Conservation (phyloP, 768 basidiomycete genomes). For the Kwoniella bestiolae region DNA sequence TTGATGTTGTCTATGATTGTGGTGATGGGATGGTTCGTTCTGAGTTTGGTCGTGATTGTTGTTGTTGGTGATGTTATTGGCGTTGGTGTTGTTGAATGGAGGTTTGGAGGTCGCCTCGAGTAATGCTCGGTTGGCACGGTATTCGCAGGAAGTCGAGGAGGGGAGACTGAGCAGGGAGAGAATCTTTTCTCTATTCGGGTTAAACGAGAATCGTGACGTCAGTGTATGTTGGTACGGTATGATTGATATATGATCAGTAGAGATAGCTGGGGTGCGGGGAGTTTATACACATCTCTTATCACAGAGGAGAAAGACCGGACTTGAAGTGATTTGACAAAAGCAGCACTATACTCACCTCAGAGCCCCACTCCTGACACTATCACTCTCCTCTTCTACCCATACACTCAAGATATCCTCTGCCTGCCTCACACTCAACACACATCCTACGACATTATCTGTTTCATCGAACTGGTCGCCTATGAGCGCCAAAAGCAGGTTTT, state of each 20-base stretch:
- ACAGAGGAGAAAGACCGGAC: too few relatives aligned
- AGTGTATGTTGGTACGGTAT: too few relatives aligned
- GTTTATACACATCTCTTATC: too few relatives aligned
- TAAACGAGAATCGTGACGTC: too few relatives aligned
- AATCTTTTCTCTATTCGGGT: constrained; percentile 88
- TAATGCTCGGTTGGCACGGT: constrained; percentile 72
- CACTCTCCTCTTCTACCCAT: constrained; percentile 85
- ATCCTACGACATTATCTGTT: constrained; percentile 74
- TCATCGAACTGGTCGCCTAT: constrained; percentile 86
- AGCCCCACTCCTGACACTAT: constrained; percentile 74
- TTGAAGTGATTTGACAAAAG: constrained; percentile 12
- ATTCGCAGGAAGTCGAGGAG: constrained; percentile 81
- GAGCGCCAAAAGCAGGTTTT: constrained; percentile 69
- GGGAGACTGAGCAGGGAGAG: constrained; percentile 76
- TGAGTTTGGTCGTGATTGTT: neutral
- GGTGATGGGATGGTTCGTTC: neutral
- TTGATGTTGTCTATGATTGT: constrained; percentile 24
- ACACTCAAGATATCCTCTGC: constrained; percentile 91
- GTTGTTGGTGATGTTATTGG: neutral
- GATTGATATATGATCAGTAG: too few relatives aligned
- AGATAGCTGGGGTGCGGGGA: too few relatives aligned
- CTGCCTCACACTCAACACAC: constrained; percentile 83
- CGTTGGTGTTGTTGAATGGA: constrained; percentile 15
- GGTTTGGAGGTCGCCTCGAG: constrained; percentile 48
- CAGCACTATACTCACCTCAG: constrained; percentile 68